Evolutionary conservation across 2,329 filamentous ascomycete species (phyloP), one percentile per base, ranked within the genome.

Genomic region (Aschersonia sp.): DNA sequence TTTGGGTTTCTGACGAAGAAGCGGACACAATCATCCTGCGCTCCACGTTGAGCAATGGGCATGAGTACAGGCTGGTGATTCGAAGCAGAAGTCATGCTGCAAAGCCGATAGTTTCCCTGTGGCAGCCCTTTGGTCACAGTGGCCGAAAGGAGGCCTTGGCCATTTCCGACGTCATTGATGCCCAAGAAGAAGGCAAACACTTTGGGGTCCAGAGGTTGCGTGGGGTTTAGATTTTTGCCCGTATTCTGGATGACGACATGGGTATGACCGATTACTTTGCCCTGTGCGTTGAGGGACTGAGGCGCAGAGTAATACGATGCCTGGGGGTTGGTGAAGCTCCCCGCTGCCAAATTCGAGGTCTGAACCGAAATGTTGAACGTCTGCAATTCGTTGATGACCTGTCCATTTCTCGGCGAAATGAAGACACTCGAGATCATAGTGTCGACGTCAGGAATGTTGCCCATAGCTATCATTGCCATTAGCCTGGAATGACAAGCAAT

Each of bases 1-100:
- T 56, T 53, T 31, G 51, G 52, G 42, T 57, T 59, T 35, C 56
- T 61, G n/a, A 79, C 76, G 43, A 70, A 75, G 57, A 82, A 77
- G 56, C 76, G 76, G 46, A 72, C 65, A 59, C 79, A 83, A 59
- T 83, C 79, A 55, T 84, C 80, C 59, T 82, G 78, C 44, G 75
- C 69, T 62, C 80, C 80, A 61, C 80, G 75, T 65, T 82, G 79
- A 48, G 80, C 79, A 47, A 83, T 73, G 46, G 78, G 77, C 78
- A 82, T 82, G 48, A 80, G 58, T 7, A 81, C 76, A 49, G 77
- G 77, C 65, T 82, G 78, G 58, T 84, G 80, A 68, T 83, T 84
- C 54, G 76, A 66, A n/a, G 80, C 65, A 51, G 72, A 65, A 31
- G 72, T 70, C 74, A 84, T 80, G 56, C 74, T 77, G 70, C 80